phyloP scores from a whole-genome alignment of 2,329 filamentous ascomycete species.

The Shiraia bambusicola region DNA sequence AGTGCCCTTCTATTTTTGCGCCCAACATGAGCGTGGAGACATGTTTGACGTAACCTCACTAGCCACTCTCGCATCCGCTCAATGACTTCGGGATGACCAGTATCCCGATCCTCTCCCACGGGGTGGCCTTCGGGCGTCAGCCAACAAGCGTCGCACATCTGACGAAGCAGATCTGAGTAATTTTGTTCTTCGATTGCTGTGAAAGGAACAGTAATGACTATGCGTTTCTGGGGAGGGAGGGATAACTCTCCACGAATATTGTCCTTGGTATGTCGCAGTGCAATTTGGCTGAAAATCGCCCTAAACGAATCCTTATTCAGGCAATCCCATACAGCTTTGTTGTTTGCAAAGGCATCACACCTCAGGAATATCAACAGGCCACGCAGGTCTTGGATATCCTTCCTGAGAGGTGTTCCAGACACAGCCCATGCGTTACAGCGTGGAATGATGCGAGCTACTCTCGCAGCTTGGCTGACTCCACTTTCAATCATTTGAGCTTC shows the following conservation, averaged over 20 bases:
- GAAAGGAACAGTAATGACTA: conserved; percentile 87
- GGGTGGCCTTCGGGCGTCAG: conserved; percentile 67
- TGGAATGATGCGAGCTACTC: conserved; percentile 76
- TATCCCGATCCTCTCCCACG: conserved; percentile 62
- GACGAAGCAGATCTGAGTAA: conserved; percentile 72
- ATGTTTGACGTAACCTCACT: conserved; percentile 74
- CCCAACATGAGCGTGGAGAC: conserved; percentile 82
- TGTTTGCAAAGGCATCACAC: conserved; percentile 73
- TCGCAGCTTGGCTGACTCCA: conserved; percentile 79
- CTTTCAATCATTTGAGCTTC: conserved; percentile 93
- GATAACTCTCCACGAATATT: conserved; percentile 74
- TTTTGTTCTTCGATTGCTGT: conserved; percentile 88
- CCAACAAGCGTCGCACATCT: conserved; percentile 71
- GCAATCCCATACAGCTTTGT: conserved; percentile 65
- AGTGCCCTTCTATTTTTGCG: conserved; percentile 64
- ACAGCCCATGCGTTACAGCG: conserved; percentile 88
- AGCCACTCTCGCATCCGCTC: conserved; percentile 80
- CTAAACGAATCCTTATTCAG: conserved; percentile 69
- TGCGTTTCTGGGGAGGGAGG: conserved; percentile 79
- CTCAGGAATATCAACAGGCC: conserved; percentile 80
- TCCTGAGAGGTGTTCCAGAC: conserved; percentile 84
- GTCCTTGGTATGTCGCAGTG: conserved; percentile 84
- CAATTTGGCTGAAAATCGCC: conserved; percentile 68
- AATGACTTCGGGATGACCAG: conserved; percentile 57
- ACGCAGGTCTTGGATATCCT: conserved; percentile 74